phyloP scores from a whole-genome alignment of 2,329 filamentous ascomycete species.

The Fusarium palustre region DNA sequence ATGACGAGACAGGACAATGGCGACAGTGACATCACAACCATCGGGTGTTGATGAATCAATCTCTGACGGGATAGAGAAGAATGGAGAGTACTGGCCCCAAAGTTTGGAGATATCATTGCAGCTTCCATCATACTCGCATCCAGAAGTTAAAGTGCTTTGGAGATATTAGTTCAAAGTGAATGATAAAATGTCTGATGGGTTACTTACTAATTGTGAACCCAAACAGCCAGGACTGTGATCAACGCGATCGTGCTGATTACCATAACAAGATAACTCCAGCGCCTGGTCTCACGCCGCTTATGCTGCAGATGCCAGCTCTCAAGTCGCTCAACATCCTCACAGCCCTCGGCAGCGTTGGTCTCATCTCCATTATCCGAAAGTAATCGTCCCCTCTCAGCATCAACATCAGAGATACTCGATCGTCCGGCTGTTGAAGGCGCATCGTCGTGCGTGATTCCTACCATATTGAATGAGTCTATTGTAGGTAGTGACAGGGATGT shows the following conservation, averaged over 20 bases:
- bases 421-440: constrained; percentile 24
- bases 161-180: not conserved
- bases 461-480: constrained; percentile 31
- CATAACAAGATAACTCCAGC: constrained; percentile 42
- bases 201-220: constrained; percentile 40
- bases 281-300: constrained; percentile 35
- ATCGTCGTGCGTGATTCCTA: constrained; percentile 29
- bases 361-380: constrained; percentile 27
- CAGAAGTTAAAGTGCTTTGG: constrained; percentile 23
- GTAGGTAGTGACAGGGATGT: constrained; percentile 34
- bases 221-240: constrained; percentile 33
- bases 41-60: constrained; percentile 70
- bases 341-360: constrained; percentile 6
- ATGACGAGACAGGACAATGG: constrained; percentile 83
- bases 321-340: constrained; percentile 32
- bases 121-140: constrained; percentile 46
- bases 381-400: constrained; percentile 28
- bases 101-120: constrained; percentile 71
- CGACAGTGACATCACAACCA: constrained; percentile 82
- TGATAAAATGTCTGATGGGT: not conserved
- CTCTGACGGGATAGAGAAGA: constrained; percentile 78
- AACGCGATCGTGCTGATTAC: constrained; percentile 33
- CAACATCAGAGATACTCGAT: constrained; percentile 24
- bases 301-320: constrained; percentile 37
- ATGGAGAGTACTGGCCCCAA: constrained; percentile 92